These are phyloP conservation scores for Microcera coccophila DNA, from an alignment of 2,329 filamentous ascomycete genomes.

Conservation along the genomic window DNA sequence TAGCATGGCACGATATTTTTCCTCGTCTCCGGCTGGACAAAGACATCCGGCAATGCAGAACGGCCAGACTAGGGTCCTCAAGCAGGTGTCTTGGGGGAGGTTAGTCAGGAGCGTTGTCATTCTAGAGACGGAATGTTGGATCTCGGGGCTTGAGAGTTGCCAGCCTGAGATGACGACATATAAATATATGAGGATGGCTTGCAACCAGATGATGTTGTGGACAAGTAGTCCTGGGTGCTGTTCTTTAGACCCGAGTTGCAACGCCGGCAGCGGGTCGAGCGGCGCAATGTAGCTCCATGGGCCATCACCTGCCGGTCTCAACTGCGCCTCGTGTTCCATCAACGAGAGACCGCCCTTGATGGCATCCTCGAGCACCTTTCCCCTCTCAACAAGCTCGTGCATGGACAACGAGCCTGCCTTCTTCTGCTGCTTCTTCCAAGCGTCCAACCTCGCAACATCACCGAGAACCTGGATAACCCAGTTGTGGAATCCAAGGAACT, in stretches of 20 bases:
- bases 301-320: constrained; percentile 1
- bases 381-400: constrained; percentile 44
- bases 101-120: constrained; percentile 34
- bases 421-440: constrained; percentile 51
- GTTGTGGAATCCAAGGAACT: constrained; percentile 54
- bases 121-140: constrained; percentile 32
- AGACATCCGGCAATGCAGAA: constrained; percentile 42
- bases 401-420: constrained; percentile 42
- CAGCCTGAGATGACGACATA: constrained; percentile 48
- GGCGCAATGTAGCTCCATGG: constrained; percentile 14
- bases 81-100: constrained; percentile 29
- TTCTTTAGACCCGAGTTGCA: constrained; percentile 17
- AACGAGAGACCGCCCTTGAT: constrained; percentile 32
- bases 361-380: constrained; percentile 37
- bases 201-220: constrained; percentile 44
- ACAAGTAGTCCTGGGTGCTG: constrained; percentile 22
- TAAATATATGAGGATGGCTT: constrained; percentile 46
- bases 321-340: constrained; percentile 24
- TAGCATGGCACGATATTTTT: constrained; percentile 40
- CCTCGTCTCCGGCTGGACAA: constrained; percentile 37
- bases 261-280: constrained; percentile 19
- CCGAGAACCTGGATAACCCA: constrained; percentile 54
- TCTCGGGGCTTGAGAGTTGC: constrained; percentile 44
- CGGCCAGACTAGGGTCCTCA: constrained; percentile 39
- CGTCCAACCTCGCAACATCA: constrained; percentile 50